A percentile compares a stretch with the other conserved stretches of the same genome.
Evolutionary conservation across 768 basidiomycete species (phyloP).

Genomic region (Kwoniella sp.): DNA sequence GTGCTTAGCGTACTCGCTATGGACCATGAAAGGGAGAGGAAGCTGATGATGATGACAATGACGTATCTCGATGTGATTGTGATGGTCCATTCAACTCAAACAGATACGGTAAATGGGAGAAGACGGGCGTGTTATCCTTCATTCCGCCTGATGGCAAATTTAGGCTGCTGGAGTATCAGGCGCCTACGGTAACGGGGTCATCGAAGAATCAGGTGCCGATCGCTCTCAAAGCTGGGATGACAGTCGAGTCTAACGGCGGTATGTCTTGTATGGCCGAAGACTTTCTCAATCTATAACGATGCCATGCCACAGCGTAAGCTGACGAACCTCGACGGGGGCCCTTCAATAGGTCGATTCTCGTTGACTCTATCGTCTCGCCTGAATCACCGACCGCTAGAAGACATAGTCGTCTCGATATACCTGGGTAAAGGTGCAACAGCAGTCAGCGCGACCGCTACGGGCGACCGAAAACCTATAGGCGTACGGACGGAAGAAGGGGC

Average conservation of each 20-base stretch:
- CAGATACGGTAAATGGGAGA: constrained; percentile 78
- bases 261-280: too few species aligned
- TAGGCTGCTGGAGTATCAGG: constrained; percentile 79
- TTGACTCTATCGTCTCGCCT: constrained; percentile 48
- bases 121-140: constrained; percentile 79
- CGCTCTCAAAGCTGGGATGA: constrained; percentile 49
- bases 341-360: constrained; percentile 50
- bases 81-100: too few species aligned
- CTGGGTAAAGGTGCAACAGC: constrained; percentile 74
- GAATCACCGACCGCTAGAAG: constrained; percentile 66
- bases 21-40: too few species aligned
- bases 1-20: too few species aligned
- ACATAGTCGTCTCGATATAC: constrained; percentile 70
- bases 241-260: constrained; percentile 60
- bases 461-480: constrained; percentile 35
- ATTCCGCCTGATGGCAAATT: constrained; percentile 92
- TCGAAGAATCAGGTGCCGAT: constrained; percentile 30
- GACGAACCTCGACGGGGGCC: background rate
- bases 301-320: background rate
- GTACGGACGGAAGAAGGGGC: constrained; percentile 23
- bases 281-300: background rate
- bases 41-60: too few species aligned
- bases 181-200: constrained; percentile 51
- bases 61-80: too few species aligned
- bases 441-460: constrained; percentile 70